Conservation (phyloP, 169 alveolate species). For the Amoebophrya sp. region DNA sequence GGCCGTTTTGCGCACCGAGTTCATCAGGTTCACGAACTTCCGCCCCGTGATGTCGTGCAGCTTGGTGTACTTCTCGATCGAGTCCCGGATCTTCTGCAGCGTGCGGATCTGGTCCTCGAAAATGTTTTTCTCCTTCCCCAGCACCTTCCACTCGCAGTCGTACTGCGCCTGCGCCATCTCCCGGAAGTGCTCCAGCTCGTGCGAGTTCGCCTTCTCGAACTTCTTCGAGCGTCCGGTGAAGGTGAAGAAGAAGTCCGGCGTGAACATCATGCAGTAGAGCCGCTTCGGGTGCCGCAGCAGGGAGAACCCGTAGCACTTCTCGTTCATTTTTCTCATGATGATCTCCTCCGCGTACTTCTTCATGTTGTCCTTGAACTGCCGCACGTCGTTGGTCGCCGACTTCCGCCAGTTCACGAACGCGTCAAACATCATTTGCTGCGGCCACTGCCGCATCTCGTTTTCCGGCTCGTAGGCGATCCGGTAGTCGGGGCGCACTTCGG, state of each 20-base stretch:
- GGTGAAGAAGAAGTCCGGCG: neutral
- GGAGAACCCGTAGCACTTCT: neutral
- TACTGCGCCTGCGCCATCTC: neutral
- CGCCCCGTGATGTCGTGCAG: neutral
- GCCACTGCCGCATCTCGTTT: neutral
- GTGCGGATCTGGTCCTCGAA: neutral
- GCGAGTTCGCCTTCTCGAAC: neutral
- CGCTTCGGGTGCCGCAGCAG: neutral
- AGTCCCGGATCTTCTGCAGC: neutral
- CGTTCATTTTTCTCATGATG: neutral
- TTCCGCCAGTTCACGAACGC: neutral
- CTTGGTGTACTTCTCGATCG: neutral
- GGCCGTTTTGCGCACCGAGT: no score
- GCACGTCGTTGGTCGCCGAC: neutral
- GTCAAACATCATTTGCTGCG: neutral
- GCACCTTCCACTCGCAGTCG: neutral
- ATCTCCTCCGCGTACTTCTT: neutral
- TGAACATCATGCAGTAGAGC: neutral
- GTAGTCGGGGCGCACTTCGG: no score
- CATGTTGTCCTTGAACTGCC: neutral
- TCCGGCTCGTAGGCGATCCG: no score
- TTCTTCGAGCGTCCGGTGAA: neutral
- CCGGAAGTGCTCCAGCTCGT: neutral
- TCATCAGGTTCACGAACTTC: neutral
- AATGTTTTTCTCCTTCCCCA: neutral